These are phyloP conservation scores for Colletotrichum salicis DNA, from an alignment of 2,329 filamentous ascomycete species.

Conservation along the genomic window DNA sequence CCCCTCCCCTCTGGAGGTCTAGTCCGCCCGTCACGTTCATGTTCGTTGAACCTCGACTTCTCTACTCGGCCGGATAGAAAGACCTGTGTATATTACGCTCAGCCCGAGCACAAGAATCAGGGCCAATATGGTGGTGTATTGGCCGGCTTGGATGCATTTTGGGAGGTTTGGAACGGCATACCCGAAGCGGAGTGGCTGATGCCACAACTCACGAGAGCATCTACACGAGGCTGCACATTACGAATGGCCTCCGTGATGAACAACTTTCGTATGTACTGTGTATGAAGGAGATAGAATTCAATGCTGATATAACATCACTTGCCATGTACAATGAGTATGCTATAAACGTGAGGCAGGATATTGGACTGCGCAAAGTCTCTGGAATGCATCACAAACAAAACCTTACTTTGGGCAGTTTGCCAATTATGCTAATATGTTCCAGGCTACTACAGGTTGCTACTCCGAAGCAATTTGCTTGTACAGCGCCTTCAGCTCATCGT, in stretches of 20 bases:
- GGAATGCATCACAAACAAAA: no score
- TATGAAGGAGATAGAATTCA: slow-evolving; percentile 38
- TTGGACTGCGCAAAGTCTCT: neutral
- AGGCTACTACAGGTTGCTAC: neutral
- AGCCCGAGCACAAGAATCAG: slow-evolving; percentile 23
- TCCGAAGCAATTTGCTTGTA: slow-evolving; percentile 29
- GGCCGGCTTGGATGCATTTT: slow-evolving; percentile 31
- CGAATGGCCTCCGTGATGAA: slow-evolving; percentile 22
- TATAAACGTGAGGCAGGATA: neutral
- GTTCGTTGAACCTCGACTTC: slow-evolving; percentile 27
- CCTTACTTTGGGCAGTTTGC: neutral
- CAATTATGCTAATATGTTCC: neutral
- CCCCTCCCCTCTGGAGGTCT: neutral
- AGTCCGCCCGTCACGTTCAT: slow-evolving; percentile 19
- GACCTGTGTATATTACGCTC: slow-evolving; percentile 37
- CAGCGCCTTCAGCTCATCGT: slow-evolving; percentile 38
- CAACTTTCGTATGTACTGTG: slow-evolving; percentile 35
- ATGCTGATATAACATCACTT: slow-evolving; percentile 22
- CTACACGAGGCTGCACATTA: slow-evolving; percentile 24
- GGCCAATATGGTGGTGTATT: slow-evolving; percentile 30
- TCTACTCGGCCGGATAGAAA: slow-evolving; percentile 25
- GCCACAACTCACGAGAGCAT: slow-evolving; percentile 20
- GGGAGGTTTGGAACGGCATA: slow-evolving; percentile 31
- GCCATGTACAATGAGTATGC: neutral
- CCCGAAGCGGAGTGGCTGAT: slow-evolving; percentile 21